Percentiles rank a stretch among this genome's conserved stretches.
These are phyloP conservation scores for Solanum ahanhuiri DNA, from an alignment of 257 asterid species.

Conservation along the genomic window DNA sequence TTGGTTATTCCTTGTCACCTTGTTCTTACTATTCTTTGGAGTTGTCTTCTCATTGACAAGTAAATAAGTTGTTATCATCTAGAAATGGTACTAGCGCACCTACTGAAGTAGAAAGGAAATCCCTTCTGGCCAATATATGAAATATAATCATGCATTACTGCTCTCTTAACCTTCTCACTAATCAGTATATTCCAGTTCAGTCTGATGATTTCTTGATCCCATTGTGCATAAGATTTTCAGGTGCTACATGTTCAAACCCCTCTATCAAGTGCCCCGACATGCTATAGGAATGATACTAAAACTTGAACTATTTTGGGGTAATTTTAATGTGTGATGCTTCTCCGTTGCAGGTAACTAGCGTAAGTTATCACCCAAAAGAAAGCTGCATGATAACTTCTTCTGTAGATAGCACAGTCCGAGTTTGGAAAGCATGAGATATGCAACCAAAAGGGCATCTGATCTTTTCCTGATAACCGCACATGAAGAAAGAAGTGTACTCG, in stretches of 20 bases:
- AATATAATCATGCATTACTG: background rate
- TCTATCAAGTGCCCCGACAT: background rate
- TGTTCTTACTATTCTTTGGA: background rate
- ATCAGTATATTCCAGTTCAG: background rate
- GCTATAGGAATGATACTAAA: background rate
- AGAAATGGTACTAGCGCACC: background rate
- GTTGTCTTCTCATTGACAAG: background rate
- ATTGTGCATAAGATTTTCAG: background rate
- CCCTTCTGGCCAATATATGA: background rate
- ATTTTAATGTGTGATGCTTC: background rate
- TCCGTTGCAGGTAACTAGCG: conserved; percentile 73
- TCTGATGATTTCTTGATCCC: background rate
- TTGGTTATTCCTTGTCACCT: background rate
- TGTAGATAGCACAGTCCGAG: conserved; percentile 79
- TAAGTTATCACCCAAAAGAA: conserved; percentile 86
- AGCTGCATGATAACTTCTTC: conserved; percentile 83
- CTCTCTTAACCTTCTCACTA: background rate
- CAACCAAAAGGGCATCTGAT: background rate
- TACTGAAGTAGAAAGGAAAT: background rate
- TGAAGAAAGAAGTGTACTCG: background rate
- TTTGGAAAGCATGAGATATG: conserved; percentile 64
- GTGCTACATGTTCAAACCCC: background rate
- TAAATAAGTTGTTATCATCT: background rate
- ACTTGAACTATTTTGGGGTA: background rate
- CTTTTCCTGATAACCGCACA: background rate